Conservation (phyloP, 257 asterid species). For the Nicotiana obtusifolia region DNA sequence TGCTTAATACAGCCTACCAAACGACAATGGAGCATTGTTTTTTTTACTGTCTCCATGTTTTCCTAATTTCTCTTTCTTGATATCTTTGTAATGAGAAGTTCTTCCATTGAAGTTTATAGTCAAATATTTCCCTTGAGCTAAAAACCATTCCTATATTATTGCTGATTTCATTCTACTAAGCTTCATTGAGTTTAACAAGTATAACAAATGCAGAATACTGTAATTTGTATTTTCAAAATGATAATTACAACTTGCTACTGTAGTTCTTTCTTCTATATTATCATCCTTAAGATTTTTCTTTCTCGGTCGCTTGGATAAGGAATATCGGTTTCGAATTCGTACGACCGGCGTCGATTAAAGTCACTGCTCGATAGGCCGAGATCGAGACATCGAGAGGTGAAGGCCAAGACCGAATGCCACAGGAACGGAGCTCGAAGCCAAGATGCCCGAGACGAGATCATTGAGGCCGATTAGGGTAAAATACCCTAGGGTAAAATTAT, state of each 20-base stretch:
- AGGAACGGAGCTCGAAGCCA: too few relatives aligned
- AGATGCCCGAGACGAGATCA: too few relatives aligned
- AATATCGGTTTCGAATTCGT: too few relatives aligned
- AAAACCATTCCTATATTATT: neutral
- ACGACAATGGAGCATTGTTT: neutral
- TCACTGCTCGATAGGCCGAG: too few relatives aligned
- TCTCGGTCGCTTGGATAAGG: too few relatives aligned
- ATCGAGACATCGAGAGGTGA: too few relatives aligned
- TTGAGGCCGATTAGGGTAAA: too few relatives aligned
- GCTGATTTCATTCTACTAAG: neutral
- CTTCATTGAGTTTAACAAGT: neutral
- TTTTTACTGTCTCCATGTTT: neutral
- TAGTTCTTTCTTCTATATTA: neutral
- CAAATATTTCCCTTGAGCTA: neutral
- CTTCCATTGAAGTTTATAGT: neutral
- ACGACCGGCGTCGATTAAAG: too few relatives aligned
- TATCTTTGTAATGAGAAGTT: neutral
- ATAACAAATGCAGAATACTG: neutral
- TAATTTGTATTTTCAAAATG: neutral
- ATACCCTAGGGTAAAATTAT: too few relatives aligned
- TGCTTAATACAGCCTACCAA: too few relatives aligned
- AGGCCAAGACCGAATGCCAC: too few relatives aligned
- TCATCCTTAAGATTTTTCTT: too few relatives aligned
- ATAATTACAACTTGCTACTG: neutral
- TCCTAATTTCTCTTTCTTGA: neutral